Base-by-base conservation (phyloP, 441 rosid genomes). In the Pelargonium citronellum region DNA sequence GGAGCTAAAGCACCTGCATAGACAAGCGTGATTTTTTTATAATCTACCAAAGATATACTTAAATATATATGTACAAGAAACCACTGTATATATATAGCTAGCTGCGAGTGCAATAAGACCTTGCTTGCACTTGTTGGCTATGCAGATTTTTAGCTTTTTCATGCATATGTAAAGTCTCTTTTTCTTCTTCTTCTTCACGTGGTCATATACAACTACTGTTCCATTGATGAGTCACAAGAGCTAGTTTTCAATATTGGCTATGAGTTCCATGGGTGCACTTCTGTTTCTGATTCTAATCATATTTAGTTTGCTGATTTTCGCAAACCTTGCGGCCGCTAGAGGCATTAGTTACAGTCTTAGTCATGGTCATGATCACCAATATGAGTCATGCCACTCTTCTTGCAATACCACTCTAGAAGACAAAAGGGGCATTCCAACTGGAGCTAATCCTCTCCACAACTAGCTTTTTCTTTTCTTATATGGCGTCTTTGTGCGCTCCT, bases 401-500 rank as follows among this genome's bases (percentile, higher is more conserved):
- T 12, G 55, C 55, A 13, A 11, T 12, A 49, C 12, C 55, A 49
- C 55, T 49, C 13, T 49, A 5, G 55, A 49, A 13, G 55, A 49
- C 55, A 49, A 49, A n/a, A 49, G 55, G 0, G 55, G 55, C 55
- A 49, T 49, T 17, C 55, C 55, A 11, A 49, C 55, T 0, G 55
- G 55, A 49, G 55, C 55, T 4, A 49, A 49, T 49, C 55, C 55
- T 49, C 55, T 49, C 15, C 55, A 49, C 55, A 49, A 49, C 55
- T 49, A 49, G 15, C 1, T 34, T 5, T 34, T 34, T 2, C 2
- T 27, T n/a, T n/a, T n/a, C n/a, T n/a, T n/a, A n/a, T n/a, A 2
- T 1, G 1, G 30, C 30, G 2, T 1, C 30, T 2, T 24, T 24
- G 30, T 24, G 30, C 34, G 34, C 4, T 30, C 34, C 4, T 30